Base-by-base conservation (phyloP, 2,329 filamentous ascomycete genomes). In the Lecanicillium sp. region DNA sequence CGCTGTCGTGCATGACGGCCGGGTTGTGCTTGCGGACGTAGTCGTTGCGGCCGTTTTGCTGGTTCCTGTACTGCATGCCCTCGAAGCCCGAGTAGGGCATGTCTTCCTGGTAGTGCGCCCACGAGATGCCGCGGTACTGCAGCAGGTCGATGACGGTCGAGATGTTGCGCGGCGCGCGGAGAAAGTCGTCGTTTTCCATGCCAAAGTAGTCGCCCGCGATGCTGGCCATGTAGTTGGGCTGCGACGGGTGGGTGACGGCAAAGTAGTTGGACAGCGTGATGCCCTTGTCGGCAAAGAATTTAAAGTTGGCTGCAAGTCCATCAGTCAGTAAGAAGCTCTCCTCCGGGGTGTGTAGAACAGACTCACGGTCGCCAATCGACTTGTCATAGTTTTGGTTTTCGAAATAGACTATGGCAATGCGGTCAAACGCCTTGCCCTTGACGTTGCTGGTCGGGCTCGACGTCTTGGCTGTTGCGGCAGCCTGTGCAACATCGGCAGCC, bases 21-120 rank as follows among this genome's bases (percentile, higher is more conserved):
- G 74, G 66, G 59, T 89, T 87, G 64, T 92, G 85, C 64, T 92
- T 90, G 53, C 86, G 79, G 7, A 90, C 84, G 55, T 92, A 92
- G 62, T 82, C 77, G 51, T 88, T 84, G 35, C 72, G 70, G 20
- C 74, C 72, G 3, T 72, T 84, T 48, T 75, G 45, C 46, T 77
- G 76, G 59, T 87, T 86, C 40, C 75, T 67, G 55, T 67, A 85
- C 1, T 62, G 64, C 27, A 59, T 57, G 17, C 83, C 84, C 56
- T 85, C 71, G 60, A 77, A 90, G 11, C 85, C 85, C 3, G 75
- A 68, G 59, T 78, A 87, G 3, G 85, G 85, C 69, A 83, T 71
- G 51, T 85, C 80, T 55, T 92, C 85, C 57, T 88, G 75, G 62
- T 90, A 92, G 46, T 80, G 67, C 36, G 66, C 80, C 81, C 81